A percentile compares a stretch with the other conserved stretches of the same genome.
Conservation (phyloP, 306 rosid genomes). For the Cucumis cinereus region DNA sequence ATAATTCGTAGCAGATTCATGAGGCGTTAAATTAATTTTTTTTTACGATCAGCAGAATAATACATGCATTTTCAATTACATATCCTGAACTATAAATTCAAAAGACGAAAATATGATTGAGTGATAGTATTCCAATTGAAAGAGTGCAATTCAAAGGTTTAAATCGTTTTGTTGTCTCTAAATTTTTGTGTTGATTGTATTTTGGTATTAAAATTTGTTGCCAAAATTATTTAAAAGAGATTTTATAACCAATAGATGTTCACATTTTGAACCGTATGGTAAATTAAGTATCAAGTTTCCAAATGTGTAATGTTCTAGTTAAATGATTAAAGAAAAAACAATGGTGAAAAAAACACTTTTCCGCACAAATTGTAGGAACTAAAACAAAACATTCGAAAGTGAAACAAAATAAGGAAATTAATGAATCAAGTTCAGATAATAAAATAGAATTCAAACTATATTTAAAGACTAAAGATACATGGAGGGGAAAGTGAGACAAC, state of each 20-base stretch:
- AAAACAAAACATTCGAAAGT: neutral
- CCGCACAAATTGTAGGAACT: neutral
- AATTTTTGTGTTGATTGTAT: neutral
- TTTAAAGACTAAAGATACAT: neutral
- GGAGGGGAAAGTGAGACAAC: neutral
- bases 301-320: neutral
- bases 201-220: no score
- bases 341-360: neutral
- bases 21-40: neutral
- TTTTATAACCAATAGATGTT: neutral
- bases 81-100: no score
- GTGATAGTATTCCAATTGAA: neutral
- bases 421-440: neutral
- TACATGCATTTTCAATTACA: neutral
- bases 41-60: neutral
- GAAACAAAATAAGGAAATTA: neutral
- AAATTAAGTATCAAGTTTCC: neutral
- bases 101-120: neutral
- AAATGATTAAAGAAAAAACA: neutral
- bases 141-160: neutral
- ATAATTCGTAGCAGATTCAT: slow-evolving; percentile 7
- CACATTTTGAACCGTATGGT: neutral
- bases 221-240: neutral
- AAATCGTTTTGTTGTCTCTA: neutral
- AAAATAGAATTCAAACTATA: neutral